Evolutionary conservation across 352 stramenopile genomes (phyloP).

Genomic region (Globisporangium megalacanthum): DNA sequence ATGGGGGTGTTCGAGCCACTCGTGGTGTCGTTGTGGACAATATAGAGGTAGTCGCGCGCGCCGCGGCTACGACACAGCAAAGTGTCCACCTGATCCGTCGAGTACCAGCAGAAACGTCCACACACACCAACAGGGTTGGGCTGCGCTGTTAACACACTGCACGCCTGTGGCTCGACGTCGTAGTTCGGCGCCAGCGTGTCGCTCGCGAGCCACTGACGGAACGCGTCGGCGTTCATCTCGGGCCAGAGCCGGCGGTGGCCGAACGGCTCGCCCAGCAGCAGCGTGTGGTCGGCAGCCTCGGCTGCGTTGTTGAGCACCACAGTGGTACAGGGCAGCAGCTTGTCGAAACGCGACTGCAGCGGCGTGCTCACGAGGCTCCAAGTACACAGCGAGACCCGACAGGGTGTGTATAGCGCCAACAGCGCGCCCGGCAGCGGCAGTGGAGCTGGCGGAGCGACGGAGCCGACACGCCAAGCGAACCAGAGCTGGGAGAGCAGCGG

Average conservation of each 20-base stretch:
- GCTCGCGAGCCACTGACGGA: slow-evolving; percentile 37
- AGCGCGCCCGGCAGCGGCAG: slow-evolving; percentile 9
- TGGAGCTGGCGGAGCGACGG: slow-evolving; percentile 32
- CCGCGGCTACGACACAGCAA: slow-evolving; percentile 35
- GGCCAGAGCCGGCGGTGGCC: slow-evolving; percentile 45
- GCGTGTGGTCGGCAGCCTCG: slow-evolving; percentile 28
- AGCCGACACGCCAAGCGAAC: slow-evolving; percentile 66
- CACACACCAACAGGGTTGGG: slow-evolving; percentile 50
- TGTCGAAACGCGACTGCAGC: slow-evolving; percentile 43
- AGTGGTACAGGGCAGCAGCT: slow-evolving; percentile 47
- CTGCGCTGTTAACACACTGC: slow-evolving; percentile 43
- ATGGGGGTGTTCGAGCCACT: slow-evolving; percentile 33
- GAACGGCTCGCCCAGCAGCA: slow-evolving; percentile 29
- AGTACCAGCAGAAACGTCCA: slow-evolving; percentile 67
- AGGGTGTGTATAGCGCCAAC: not conserved
- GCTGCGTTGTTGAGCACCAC: slow-evolving; percentile 38
- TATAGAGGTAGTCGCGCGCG: slow-evolving; percentile 52
- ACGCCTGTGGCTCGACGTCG: slow-evolving; percentile 42
- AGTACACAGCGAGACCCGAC: slow-evolving; percentile 23
- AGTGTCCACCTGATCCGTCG: slow-evolving; percentile 21
- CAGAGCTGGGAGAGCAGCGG: slow-evolving; percentile 46
- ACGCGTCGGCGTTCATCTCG: slow-evolving; percentile 34
- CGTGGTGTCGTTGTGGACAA: slow-evolving; percentile 37
- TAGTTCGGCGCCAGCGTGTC: slow-evolving; percentile 29
- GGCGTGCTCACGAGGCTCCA: slow-evolving; percentile 23